phyloP scores from a whole-genome alignment of 2,329 filamentous ascomycete genomes.

The Fusarium sp. region DNA sequence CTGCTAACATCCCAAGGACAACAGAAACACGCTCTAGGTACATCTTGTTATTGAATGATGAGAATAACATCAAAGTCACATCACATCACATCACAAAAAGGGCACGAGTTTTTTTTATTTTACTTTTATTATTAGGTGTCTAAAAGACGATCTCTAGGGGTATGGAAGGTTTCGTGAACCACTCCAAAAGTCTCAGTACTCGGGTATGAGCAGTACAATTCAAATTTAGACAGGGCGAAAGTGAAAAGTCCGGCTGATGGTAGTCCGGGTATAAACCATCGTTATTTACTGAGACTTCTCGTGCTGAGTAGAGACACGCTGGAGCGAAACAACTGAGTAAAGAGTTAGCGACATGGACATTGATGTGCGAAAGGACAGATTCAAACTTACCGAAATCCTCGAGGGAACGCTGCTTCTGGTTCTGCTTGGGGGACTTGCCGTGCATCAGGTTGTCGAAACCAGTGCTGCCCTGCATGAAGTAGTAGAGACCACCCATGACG shows the following conservation, averaged over 20 bases:
- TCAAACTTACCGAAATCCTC: constrained; percentile 85
- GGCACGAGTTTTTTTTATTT: constrained; percentile 44
- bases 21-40: background rate
- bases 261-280: constrained; percentile 53
- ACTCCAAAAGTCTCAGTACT: constrained; percentile 49
- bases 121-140: constrained; percentile 58
- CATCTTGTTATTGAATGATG: too few relatives aligned
- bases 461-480: constrained; percentile 82
- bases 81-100: background rate
- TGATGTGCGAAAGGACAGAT: background rate
- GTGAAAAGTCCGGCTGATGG: constrained; percentile 51
- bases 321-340: constrained; percentile 80
- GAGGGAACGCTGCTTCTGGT: constrained; percentile 83
- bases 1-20: background rate
- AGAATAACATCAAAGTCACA: background rate
- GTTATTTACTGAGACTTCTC: constrained; percentile 80
- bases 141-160: constrained; percentile 51
- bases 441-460: constrained; percentile 95
- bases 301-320: constrained; percentile 91
- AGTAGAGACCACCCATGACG: constrained; percentile 78
- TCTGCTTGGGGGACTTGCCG: constrained; percentile 84
- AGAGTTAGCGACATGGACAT: constrained; percentile 59
- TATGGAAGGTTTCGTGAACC: constrained; percentile 51
- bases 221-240: constrained; percentile 55
- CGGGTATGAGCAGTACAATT: constrained; percentile 51